These are phyloP conservation scores for Akanthomyces dipterigenus DNA, from an alignment of 2,329 filamentous ascomycete species.

Conservation along the genomic window DNA sequence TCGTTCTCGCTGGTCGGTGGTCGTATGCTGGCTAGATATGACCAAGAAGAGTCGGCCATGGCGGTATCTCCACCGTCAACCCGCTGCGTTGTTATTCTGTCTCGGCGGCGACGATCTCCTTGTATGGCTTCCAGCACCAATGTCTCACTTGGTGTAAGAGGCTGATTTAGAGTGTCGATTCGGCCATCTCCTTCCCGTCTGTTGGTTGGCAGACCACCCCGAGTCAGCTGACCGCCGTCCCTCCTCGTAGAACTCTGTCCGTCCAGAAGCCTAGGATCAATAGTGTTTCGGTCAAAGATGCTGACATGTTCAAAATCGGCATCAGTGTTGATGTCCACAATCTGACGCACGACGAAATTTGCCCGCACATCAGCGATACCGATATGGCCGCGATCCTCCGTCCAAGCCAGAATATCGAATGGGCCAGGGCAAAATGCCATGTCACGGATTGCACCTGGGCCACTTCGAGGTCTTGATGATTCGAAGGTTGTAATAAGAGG, in stretches of 20 bases:
- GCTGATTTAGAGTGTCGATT: conserved; percentile 41
- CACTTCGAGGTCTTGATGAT: conserved; percentile 66
- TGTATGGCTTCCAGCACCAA: conserved; percentile 51
- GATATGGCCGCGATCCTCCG: conserved; percentile 74
- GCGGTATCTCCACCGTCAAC: conserved; percentile 17
- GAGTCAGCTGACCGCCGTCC: conserved; percentile 13
- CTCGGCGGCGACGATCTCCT: conserved; percentile 44
- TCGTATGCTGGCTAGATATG: conserved; percentile 16
- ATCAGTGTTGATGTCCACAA: conserved; percentile 56
- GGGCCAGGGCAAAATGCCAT: conserved; percentile 90
- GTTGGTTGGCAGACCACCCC: background rate
- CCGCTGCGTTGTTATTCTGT: conserved; percentile 29
- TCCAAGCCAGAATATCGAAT: conserved; percentile 88
- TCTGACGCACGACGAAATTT: conserved; percentile 61
- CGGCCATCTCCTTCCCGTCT: conserved; percentile 22
- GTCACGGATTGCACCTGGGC: conserved; percentile 74
- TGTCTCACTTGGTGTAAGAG: conserved; percentile 48
- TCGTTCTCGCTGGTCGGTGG: conserved; percentile 19
- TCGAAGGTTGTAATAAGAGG: conserved; percentile 69
- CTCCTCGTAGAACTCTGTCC: conserved; percentile 35
- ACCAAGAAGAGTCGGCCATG: conserved; percentile 16
- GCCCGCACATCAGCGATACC: conserved; percentile 67
- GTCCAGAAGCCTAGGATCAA: conserved; percentile 47
- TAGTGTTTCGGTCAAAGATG: conserved; percentile 48
- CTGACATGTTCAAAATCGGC: conserved; percentile 50